phyloP scores from a whole-genome alignment of 257 asterid genomes.

The Plantago ovata region DNA sequence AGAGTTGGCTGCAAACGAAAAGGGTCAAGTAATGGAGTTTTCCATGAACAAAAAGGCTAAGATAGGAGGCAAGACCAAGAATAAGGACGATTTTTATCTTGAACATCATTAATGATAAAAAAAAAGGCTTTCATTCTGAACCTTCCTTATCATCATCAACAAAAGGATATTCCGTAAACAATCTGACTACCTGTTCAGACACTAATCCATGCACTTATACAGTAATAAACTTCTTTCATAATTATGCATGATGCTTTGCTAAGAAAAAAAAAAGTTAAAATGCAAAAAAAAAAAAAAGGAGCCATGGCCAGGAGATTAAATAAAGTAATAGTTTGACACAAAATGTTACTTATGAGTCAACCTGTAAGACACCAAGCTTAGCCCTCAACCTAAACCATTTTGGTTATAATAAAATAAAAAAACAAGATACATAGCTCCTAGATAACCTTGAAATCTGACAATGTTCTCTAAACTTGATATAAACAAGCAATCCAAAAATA shows the following conservation, averaged over 20 bases:
- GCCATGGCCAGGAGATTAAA: too few relatives aligned
- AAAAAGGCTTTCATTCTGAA: background rate
- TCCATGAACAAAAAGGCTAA: background rate
- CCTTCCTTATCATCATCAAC: background rate
- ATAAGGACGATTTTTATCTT: background rate
- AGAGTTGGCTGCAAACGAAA: conserved; percentile 33
- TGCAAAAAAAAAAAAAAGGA: too few relatives aligned
- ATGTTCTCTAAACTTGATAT: too few relatives aligned
- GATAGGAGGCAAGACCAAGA: background rate
- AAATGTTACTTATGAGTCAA: background rate
- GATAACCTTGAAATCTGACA: too few relatives aligned
- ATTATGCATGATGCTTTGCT: too few relatives aligned
- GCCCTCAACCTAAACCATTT: too few relatives aligned
- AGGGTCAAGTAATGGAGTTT: background rate
- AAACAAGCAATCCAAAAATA: too few relatives aligned
- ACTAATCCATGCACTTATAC: background rate
- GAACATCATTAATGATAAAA: too few relatives aligned
- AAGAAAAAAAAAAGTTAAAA: background rate
- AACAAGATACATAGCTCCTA: too few relatives aligned
- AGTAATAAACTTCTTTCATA: background rate
- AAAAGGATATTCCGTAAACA: too few relatives aligned
- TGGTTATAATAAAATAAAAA: too few relatives aligned
- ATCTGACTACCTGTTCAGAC: background rate
- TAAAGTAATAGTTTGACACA: too few relatives aligned
- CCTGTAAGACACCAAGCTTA: background rate